Evolutionary conservation across 1,284 basidiomycete genomes (phyloP).

Genomic region (Inonotus hispidus): DNA sequence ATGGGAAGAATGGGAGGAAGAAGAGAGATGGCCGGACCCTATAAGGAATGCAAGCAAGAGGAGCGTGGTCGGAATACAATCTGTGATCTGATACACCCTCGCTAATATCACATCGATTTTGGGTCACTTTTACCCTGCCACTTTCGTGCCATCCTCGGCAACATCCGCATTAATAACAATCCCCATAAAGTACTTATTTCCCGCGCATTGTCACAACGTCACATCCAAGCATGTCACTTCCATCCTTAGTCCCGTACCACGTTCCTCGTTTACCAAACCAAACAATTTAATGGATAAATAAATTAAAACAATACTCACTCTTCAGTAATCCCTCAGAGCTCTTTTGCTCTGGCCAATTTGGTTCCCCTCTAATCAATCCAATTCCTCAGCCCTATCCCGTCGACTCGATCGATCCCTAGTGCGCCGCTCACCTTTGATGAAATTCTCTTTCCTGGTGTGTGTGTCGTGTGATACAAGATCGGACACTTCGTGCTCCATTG

Average conservation of each 20-base stretch:
- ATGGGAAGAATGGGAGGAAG: slow-evolving; percentile 31
- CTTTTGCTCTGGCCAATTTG: neutral
- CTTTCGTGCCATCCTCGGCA: slow-evolving; percentile 13
- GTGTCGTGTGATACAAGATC: neutral
- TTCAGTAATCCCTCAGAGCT: neutral
- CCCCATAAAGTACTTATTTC: neutral
- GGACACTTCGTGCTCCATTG: neutral
- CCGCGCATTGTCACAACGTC: neutral
- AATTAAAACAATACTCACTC: neutral
- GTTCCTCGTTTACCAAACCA: neutral
- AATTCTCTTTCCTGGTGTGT: neutral
- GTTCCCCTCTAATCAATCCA: neutral
- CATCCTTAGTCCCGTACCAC: neutral
- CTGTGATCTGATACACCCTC: slow-evolving; percentile 26
- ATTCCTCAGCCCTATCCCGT: neutral
- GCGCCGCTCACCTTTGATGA: neutral
- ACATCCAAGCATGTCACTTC: neutral
- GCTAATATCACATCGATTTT: slow-evolving; percentile 20
- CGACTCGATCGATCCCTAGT: too few relatives aligned
- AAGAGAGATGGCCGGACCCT: slow-evolving; percentile 29
- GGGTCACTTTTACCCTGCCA: slow-evolving; percentile 16
- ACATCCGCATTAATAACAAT: slow-evolving; percentile 1
- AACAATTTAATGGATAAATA: too few relatives aligned
- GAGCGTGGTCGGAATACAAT: slow-evolving; percentile 11
- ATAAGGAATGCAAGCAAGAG: slow-evolving; percentile 22